phyloP scores from a whole-genome alignment of 2,329 filamentous ascomycete species.

The Ophidiomyces ophidiicola region DNA sequence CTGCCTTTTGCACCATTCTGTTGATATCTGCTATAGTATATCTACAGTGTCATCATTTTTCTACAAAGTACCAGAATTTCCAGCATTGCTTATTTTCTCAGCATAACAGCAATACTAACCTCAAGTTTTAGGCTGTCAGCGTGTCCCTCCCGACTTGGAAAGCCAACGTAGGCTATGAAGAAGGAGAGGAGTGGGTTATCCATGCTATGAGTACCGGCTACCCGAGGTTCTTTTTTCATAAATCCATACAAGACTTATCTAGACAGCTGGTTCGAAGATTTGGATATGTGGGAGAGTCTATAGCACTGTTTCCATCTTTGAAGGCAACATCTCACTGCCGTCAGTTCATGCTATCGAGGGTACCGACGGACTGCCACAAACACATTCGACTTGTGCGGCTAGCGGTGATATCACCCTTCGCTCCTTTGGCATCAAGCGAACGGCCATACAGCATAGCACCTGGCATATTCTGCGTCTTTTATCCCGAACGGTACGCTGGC shows the following conservation, averaged over 20 bases:
- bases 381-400: slow-evolving; percentile 44
- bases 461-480: slow-evolving; percentile 58
- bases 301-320: slow-evolving; percentile 71
- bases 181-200: slow-evolving; percentile 78
- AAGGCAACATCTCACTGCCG: slow-evolving; percentile 59
- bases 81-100: background rate
- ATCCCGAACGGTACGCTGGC: slow-evolving; percentile 52
- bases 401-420: slow-evolving; percentile 50
- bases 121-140: slow-evolving; percentile 64
- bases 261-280: slow-evolving; percentile 53
- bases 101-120: slow-evolving; percentile 7
- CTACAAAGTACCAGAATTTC: too few species aligned
- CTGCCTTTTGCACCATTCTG: background rate
- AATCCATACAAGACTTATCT: slow-evolving; percentile 62
- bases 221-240: slow-evolving; percentile 88
- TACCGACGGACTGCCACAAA: slow-evolving; percentile 26
- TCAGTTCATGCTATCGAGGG: slow-evolving; percentile 51
- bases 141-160: slow-evolving; percentile 91
- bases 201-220: slow-evolving; percentile 81
- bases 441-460: slow-evolving; percentile 40
- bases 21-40: background rate
- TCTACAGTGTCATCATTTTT: background rate
- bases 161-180: slow-evolving; percentile 84
- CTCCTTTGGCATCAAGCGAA: slow-evolving; percentile 45
- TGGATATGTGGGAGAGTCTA: slow-evolving; percentile 45